Evolutionary conservation across 805 yeast species (phyloP).

Genomic region (Pichia cephalocereana): DNA sequence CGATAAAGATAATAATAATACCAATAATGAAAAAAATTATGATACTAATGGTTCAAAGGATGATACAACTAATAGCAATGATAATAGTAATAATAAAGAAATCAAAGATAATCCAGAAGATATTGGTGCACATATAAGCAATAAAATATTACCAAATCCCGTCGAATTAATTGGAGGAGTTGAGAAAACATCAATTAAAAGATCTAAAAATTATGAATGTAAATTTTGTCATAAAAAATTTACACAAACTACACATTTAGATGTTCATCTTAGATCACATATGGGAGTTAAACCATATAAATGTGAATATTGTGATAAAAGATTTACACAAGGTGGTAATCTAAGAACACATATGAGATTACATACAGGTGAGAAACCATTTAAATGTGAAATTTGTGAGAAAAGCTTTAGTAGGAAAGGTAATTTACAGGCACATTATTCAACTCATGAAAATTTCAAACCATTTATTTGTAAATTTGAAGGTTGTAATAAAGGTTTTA

Average conservation of each 20-base stretch:
- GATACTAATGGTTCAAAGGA: too few species aligned
- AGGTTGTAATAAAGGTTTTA: slow-evolving; percentile 72
- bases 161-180: slow-evolving; percentile 72
- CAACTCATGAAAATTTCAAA: slow-evolving; percentile 71
- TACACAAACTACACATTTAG: slow-evolving; percentile 85
- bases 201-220: slow-evolving; percentile 55
- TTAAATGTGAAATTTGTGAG: slow-evolving; percentile 66
- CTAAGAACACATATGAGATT: slow-evolving; percentile 74
- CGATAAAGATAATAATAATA: background rate
- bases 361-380: slow-evolving; percentile 92
- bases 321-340: slow-evolving; percentile 88
- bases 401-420: slow-evolving; percentile 84
- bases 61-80: too few species aligned
- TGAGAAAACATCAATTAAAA: slow-evolving; percentile 44
- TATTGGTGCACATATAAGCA: slow-evolving; percentile 8
- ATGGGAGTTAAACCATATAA: slow-evolving; percentile 79
- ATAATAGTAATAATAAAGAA: background rate
- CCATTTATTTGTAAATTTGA: slow-evolving; percentile 78
- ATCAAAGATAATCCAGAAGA: slow-evolving; percentile 27
- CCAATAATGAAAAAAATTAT: background rate
- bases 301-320: slow-evolving; percentile 69
- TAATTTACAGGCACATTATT: slow-evolving; percentile 76
- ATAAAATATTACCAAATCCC: slow-evolving; percentile 37
- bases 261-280: slow-evolving; percentile 81
- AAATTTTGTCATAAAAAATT: slow-evolving; percentile 72